Evolutionary conservation across 2,329 filamentous ascomycete genomes (phyloP), one percentile per base, ranked within the genome.

Genomic region (Uncinocarpus reesii): DNA sequence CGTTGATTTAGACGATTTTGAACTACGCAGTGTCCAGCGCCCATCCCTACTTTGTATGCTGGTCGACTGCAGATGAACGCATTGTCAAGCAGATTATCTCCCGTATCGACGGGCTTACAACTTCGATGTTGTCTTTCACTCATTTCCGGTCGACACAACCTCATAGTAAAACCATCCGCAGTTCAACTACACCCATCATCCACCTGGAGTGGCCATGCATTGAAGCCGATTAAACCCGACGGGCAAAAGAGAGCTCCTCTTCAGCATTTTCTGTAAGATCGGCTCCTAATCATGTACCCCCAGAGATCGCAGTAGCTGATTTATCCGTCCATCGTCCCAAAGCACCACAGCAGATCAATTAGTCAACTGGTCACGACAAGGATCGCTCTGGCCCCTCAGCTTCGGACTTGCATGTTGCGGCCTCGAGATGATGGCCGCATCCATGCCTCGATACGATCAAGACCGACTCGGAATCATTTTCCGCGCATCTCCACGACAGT

Each of bases 371-470:
- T 83, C 80, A 31, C 81, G 86, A 43, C 84, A 92, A 69, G 79
- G 81, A 48, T 93, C 86, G 13, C 74, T 92, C 45, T 93, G 86
- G 86, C 86, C 86, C 57, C 82, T 93, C 77, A 88, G 84, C 42
- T 93, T 93, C 65, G 86, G 83, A 44, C 82, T 92, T 42, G 86
- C 86, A 61, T 93, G 86, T 76, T 93, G 86, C 68, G 86, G 84
- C 67, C 71, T 93, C 63, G 86, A 93, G 66, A 93, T 93, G 86
- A 93, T 93, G 86, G 84, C 89, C 65, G 75, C 87, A 16, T 92
- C 86, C 26, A 87, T 85, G 52, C 86, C 86, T 11, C 83, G 86
- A 29, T 92, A 93, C 77, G 86, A 93, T 62, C 85, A 92, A 64
- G 86, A 93, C 70, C 80, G 87, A 29, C 74, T 90, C 51, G 86